A percentile compares a stretch with the other conserved stretches of the same genome.
phyloP scores from a whole-genome alignment of 371 early-diverging fungal genomes.

The Mortierella sp. region DNA sequence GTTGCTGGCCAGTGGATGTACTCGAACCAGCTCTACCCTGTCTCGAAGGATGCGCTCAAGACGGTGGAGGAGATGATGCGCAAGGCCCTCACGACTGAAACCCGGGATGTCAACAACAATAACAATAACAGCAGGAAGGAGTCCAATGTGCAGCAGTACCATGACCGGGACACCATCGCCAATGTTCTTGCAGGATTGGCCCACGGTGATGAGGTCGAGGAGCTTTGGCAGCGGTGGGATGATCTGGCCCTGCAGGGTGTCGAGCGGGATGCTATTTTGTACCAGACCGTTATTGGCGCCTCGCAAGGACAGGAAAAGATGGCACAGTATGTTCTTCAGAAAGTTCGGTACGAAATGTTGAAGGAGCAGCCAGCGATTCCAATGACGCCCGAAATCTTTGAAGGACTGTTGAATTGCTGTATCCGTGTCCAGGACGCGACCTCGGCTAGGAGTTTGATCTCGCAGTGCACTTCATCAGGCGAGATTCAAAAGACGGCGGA shows the following conservation, averaged over 20 bases:
- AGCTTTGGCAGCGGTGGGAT: slow-evolving; percentile 46
- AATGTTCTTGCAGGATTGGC: slow-evolving; percentile 46
- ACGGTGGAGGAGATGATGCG: slow-evolving; percentile 41
- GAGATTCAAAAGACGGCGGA: slow-evolving; percentile 46
- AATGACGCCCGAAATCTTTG: slow-evolving; percentile 46
- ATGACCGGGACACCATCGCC: slow-evolving; percentile 40
- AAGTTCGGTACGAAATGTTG: slow-evolving; percentile 35
- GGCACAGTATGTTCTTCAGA: slow-evolving; percentile 29
- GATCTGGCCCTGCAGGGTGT: slow-evolving; percentile 40
- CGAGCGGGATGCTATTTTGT: slow-evolving; percentile 39
- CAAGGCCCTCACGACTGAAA: slow-evolving; percentile 4
- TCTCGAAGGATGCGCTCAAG: slow-evolving; percentile 16
- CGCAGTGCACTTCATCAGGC: slow-evolving; percentile 38
- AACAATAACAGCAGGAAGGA: not conserved
- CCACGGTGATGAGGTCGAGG: slow-evolving; percentile 39
- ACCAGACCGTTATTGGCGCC: slow-evolving; percentile 52
- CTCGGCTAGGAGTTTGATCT: slow-evolving; percentile 35
- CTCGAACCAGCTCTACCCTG: slow-evolving; percentile 44
- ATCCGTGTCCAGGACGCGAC: slow-evolving; percentile 37
- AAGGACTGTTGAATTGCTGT: slow-evolving; percentile 53
- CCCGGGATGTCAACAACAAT: slow-evolving; percentile 13
- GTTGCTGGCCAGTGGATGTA: slow-evolving; percentile 49
- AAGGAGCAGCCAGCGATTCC: slow-evolving; percentile 39
- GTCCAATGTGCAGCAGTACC: slow-evolving; percentile 21
- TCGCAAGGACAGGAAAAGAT: slow-evolving; percentile 40